Evolutionary conservation across 1,139 yeast species (phyloP).

Genomic region (Geotrichum citri-aurantii): DNA sequence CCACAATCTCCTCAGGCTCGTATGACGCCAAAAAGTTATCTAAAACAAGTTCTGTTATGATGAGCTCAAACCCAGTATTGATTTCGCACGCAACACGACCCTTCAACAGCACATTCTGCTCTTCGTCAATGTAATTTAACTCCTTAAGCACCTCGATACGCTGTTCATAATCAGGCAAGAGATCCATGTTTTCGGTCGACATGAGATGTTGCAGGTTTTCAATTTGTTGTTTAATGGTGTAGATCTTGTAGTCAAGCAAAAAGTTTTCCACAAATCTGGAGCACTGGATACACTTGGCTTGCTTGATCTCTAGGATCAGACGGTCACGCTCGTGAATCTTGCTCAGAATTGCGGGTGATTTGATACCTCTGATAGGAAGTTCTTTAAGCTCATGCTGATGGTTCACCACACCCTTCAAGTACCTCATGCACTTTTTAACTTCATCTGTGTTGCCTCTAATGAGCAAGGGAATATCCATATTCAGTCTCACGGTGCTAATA

Average conservation of each 20-base stretch:
- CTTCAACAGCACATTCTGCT: constrained; percentile 73
- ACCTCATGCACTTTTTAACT: constrained; percentile 40
- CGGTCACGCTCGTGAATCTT: constrained; percentile 41
- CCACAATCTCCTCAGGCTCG: constrained; percentile 94
- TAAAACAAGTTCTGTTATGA: constrained; percentile 78
- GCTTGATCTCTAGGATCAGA: constrained; percentile 38
- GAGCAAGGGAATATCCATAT: constrained; percentile 41
- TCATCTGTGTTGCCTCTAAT: constrained; percentile 43
- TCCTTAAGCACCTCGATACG: constrained; percentile 69
- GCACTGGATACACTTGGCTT: constrained; percentile 28
- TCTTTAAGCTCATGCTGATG: constrained; percentile 48
- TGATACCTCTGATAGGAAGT: constrained; percentile 4
- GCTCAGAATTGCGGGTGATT: background rate
- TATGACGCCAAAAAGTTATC: constrained; percentile 90
- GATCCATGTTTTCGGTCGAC: constrained; percentile 81
- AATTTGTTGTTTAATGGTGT: constrained; percentile 47
- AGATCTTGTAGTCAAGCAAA: constrained; percentile 44
- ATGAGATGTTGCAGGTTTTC: constrained; percentile 53
- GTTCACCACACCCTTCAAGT: constrained; percentile 40
- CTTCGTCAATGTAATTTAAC: constrained; percentile 69
- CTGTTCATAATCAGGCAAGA: constrained; percentile 91
- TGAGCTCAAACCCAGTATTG: constrained; percentile 76
- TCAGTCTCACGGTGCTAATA: constrained; percentile 44
- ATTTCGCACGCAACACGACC: constrained; percentile 97
- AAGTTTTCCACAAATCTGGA: constrained; percentile 46